Base-by-base conservation (phyloP, 805 yeast species). In the Lachancea mirantina region DNA sequence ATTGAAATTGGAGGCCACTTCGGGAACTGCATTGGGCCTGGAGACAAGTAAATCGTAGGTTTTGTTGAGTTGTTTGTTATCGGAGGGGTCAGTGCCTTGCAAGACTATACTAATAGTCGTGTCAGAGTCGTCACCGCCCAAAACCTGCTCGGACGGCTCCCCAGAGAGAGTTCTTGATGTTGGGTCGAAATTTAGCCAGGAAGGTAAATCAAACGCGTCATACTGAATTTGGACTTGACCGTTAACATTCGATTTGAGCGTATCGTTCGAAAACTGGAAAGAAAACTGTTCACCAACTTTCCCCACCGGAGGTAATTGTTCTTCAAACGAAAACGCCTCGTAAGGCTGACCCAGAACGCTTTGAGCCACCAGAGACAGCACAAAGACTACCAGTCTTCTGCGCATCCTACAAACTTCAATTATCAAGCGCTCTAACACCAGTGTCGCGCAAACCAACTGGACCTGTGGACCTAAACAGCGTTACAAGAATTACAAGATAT, bases 231-330 rank as follows among this genome's bases (percentile, higher is more conserved):
- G 53, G 6, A 58, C 32, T 13, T 65, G 66, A 15, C 57, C 59
- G 29, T 62, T 52, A 2, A 67, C 52, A 23, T 59, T 51, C 2
- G 74, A 66, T 31, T 63, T 51, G 55, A 72, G 85, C 2, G 97
- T 89, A 45, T 77, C 74, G 38, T 71, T 62, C 34, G 87, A 78
- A 25, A 89, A 59, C 22, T 78, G 68, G 58, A 84, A 89, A 13
- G 62, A 45, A 59, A 79, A 89, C 2, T 53, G 45, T 45, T 73
- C 65, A 38, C 73, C 73, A 10, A 75, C 72, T 37, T 94, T 68
- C 4, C 95, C 97, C 9, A 92, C 84, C 20, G 85, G 80, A 4
- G 97, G 97, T 14, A 78, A 67, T 60, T 89, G 98, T 52, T 76
- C 76, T 42, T 70, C 60, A 3, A 52, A 36, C 6, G 59, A 52